These are phyloP conservation scores for Xylaria castorea DNA, from an alignment of 495 filamentous ascomycete genomes.

Conservation along the genomic window DNA sequence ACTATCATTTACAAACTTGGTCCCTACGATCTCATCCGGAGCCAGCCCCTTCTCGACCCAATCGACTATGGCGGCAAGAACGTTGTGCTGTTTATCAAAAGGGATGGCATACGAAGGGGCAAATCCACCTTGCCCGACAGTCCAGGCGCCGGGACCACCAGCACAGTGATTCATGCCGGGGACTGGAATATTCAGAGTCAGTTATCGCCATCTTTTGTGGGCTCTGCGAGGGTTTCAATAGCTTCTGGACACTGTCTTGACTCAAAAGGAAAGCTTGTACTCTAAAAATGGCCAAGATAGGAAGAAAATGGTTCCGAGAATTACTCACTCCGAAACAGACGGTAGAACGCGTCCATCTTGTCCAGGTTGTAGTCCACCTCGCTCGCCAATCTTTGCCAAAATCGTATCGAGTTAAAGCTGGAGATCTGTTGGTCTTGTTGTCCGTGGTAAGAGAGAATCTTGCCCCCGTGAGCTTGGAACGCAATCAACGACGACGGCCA, in stretches of 20 bases:
- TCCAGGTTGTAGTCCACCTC: constrained; percentile 50
- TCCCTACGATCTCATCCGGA: constrained; percentile 60
- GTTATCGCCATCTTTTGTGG: too few relatives aligned
- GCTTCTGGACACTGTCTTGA: too few relatives aligned
- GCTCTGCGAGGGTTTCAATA: too few relatives aligned
- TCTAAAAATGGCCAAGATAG: too few relatives aligned
- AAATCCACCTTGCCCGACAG: constrained; percentile 55
- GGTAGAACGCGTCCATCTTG: constrained; percentile 59
- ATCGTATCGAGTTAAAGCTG: constrained; percentile 43
- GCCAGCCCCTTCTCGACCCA: constrained; percentile 67
- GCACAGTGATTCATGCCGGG: constrained; percentile 45
- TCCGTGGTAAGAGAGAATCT: constrained; percentile 57
- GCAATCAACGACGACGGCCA: constrained; percentile 46
- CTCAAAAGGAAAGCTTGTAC: too few relatives aligned
- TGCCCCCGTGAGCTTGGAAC: constrained; percentile 50
- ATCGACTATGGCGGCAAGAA: constrained; percentile 61
- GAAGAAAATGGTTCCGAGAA: too few relatives aligned
- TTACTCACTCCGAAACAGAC: constrained; percentile 37
- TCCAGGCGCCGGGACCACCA: constrained; percentile 59
- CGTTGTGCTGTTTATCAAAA: constrained; percentile 44
- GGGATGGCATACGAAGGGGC: constrained; percentile 44
- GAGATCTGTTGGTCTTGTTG: constrained; percentile 51
- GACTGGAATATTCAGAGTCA: too few relatives aligned
- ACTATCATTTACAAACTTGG: constrained; percentile 57
- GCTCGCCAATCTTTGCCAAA: constrained; percentile 47